phyloP scores from a whole-genome alignment of 306 rosid species.

The Sicyos baderoa region DNA sequence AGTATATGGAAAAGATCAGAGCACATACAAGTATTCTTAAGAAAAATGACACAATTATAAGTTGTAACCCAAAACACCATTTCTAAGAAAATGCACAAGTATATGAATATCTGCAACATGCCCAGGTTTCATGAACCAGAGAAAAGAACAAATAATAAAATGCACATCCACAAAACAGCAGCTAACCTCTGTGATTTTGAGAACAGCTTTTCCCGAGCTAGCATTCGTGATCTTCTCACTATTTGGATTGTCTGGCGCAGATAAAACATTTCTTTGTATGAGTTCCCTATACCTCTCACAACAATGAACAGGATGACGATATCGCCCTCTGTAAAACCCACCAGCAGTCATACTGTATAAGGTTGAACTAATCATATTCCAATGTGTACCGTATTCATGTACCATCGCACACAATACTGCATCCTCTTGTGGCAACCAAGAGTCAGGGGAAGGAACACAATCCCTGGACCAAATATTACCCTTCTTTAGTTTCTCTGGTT shows the following conservation, averaged over 20 bases:
- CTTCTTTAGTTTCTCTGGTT: conserved; percentile 80
- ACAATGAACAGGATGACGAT: conserved; percentile 93
- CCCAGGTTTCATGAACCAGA: background rate
- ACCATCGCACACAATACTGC: conserved; percentile 84
- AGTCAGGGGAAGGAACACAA: conserved; percentile 78
- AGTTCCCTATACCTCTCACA: conserved; percentile 95
- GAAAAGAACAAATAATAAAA: conserved; percentile 3
- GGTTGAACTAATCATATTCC: conserved; percentile 81
- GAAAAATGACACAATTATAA: background rate
- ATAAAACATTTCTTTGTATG: conserved; percentile 62
- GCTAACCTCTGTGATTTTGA: conserved; percentile 86
- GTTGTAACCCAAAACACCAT: background rate
- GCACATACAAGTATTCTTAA: background rate
- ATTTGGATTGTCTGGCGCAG: conserved; percentile 52
- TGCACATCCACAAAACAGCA: conserved; percentile 16
- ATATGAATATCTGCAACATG: background rate
- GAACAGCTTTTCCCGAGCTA: conserved; percentile 89
- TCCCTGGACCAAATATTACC: conserved; percentile 78
- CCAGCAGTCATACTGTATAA: conserved; percentile 80
- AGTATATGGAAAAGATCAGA: background rate
- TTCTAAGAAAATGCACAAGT: background rate
- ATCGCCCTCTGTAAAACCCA: conserved; percentile 80
- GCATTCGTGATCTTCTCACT: conserved; percentile 55
- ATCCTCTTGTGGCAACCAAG: conserved; percentile 90
- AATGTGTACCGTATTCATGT: conserved; percentile 86